Evolutionary conservation across 208 protist genomes (phyloP).

Genomic region (Leishmania aethiopica): DNA sequence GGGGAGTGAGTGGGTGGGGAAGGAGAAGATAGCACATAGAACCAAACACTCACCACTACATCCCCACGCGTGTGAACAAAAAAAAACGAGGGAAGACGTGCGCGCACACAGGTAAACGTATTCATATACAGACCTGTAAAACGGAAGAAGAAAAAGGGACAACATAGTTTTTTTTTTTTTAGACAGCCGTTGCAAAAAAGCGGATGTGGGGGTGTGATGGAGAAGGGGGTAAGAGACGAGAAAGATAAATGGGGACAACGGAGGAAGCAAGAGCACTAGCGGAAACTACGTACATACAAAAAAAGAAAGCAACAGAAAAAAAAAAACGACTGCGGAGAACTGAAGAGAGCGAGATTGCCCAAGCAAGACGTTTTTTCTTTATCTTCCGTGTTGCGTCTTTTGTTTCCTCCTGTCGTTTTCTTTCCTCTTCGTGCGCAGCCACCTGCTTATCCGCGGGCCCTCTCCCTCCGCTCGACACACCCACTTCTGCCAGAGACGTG

Average conservation of each 20-base stretch:
- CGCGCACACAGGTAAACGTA: neutral
- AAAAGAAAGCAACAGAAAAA: neutral
- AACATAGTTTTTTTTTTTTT: too few species aligned
- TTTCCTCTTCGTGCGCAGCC: neutral
- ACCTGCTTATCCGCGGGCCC: neutral
- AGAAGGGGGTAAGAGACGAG: neutral
- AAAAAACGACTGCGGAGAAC: neutral
- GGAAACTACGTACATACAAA: neutral
- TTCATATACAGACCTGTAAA: neutral
- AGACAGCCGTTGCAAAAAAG: neutral
- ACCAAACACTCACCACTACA: neutral
- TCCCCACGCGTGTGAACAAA: neutral
- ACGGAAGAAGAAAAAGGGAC: neutral
- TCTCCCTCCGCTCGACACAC: neutral
- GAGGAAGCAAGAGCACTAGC: neutral
- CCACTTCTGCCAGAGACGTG: neutral
- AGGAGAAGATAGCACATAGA: constrained; percentile 3
- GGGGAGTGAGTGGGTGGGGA: neutral
- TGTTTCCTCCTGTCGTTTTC: neutral
- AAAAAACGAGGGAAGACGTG: constrained; percentile 5
- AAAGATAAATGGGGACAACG: neutral
- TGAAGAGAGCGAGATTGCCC: neutral
- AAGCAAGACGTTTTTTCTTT: neutral
- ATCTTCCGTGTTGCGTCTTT: neutral
- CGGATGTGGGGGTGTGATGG: neutral